These are phyloP conservation scores for Przewalskia tangutica DNA, from an alignment of 257 asterid genomes.

Conservation along the genomic window DNA sequence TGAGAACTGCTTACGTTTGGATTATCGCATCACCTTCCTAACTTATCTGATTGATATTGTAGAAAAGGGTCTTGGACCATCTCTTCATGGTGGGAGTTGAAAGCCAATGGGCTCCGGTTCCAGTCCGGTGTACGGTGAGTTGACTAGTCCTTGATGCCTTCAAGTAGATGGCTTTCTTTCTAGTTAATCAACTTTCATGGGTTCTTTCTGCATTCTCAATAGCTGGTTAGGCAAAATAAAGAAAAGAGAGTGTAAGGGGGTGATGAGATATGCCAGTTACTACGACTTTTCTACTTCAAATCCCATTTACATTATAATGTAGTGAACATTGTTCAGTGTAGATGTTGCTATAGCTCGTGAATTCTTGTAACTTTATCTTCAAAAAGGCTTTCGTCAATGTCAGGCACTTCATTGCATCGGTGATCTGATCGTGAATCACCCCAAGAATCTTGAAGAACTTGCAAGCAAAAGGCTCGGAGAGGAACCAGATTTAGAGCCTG, in stretches of 20 bases:
- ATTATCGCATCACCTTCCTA: neutral
- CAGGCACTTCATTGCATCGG: conserved; percentile 91
- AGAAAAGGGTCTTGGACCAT: conserved; percentile 80
- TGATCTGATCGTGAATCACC: conserved; percentile 56
- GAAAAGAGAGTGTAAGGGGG: neutral
- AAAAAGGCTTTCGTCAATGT: neutral
- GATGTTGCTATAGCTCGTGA: neutral
- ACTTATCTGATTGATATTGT: conserved; percentile 18
- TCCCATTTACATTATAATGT: neutral
- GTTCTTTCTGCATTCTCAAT: neutral
- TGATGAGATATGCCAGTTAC: neutral
- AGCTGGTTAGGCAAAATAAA: neutral
- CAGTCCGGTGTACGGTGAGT: conserved; percentile 82
- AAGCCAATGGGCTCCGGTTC: conserved; percentile 95
- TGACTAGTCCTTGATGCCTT: conserved; percentile 7
- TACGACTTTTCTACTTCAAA: neutral
- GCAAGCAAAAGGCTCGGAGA: conserved; percentile 80
- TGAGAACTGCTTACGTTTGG: neutral
- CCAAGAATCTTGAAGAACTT: conserved; percentile 70
- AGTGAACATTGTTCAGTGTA: neutral
- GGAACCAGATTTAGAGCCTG: conserved; percentile 76
- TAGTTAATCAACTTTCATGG: neutral
- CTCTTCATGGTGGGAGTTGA: conserved; percentile 90
- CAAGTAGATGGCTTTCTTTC: neutral
- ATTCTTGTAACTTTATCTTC: neutral